A percentile compares a stretch with the other conserved stretches of the same genome.
Evolutionary conservation across 2,329 filamentous ascomycete genomes (phyloP).

Genomic region (Aureobasidium leucospermi): DNA sequence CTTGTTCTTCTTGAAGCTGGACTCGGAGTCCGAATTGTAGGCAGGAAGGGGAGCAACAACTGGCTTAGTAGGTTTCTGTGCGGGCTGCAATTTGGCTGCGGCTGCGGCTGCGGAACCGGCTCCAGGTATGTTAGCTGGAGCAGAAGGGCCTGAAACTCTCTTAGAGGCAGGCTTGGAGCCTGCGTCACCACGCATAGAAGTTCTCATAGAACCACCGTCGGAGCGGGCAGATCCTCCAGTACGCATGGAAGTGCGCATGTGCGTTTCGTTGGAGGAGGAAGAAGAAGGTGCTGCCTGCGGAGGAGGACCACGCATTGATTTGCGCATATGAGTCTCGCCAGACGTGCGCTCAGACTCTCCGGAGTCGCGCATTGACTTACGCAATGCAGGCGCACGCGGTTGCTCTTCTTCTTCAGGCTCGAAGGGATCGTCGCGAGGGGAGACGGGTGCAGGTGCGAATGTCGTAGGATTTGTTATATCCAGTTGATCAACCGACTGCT

Average conservation of each 20-base stretch:
- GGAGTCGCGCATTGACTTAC: constrained; percentile 27
- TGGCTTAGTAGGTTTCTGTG: constrained; percentile 12
- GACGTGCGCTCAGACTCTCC: constrained; percentile 14
- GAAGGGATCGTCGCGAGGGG: constrained; percentile 2
- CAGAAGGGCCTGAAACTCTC: constrained; percentile 7
- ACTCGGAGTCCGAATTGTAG: constrained; percentile 46
- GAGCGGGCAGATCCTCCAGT: constrained; percentile 20
- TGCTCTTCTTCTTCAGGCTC: not conserved
- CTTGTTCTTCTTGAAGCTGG: constrained; percentile 62
- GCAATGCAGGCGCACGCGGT: constrained; percentile 28
- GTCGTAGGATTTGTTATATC: constrained; percentile 14
- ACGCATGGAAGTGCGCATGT: constrained; percentile 34
- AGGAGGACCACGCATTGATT: constrained; percentile 29
- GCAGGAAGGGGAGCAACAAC: constrained; percentile 17
- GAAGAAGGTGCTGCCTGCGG: not conserved
- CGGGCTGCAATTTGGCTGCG: constrained; percentile 22
- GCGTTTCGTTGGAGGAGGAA: constrained; percentile 20
- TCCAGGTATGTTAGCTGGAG: constrained; percentile 22
- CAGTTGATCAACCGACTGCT: constrained; percentile 25
- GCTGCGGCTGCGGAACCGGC: constrained; percentile 15
- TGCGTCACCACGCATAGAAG: constrained; percentile 22
- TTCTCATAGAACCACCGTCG: constrained; percentile 18
- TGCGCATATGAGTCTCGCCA: constrained; percentile 27
- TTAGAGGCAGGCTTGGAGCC: constrained; percentile 17
- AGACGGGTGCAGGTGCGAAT: constrained; percentile 8